These are phyloP conservation scores for Botryotinia narcissicola DNA, from an alignment of 2,329 filamentous ascomycete species.

Conservation along the genomic window DNA sequence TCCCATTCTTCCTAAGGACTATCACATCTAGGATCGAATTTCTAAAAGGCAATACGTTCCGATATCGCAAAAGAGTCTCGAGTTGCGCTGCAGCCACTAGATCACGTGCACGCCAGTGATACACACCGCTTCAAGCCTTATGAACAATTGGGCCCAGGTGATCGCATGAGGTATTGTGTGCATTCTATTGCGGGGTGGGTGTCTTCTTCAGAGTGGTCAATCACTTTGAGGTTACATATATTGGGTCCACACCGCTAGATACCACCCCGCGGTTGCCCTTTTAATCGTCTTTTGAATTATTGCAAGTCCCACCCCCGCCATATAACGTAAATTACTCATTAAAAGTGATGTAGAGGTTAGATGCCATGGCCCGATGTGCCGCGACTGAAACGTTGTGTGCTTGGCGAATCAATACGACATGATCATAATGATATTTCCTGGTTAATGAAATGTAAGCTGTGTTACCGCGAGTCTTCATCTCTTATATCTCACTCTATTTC, in stretches of 20 bases:
- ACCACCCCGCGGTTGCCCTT: background rate
- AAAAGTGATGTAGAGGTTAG: background rate
- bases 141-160: conserved; percentile 1
- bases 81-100: background rate
- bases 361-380: background rate
- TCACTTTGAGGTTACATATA: background rate
- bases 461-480: background rate
- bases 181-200: background rate
- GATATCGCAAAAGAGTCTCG: background rate
- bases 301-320: conserved; percentile 4
- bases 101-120: conserved; percentile 5
- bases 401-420: conserved; percentile 3
- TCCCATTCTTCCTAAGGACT: background rate
- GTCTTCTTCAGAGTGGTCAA: background rate
- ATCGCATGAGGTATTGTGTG: conserved; percentile 10
- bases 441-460: background rate
- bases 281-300: background rate
- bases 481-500: conserved; percentile 2
- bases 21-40: background rate
- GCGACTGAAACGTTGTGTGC: background rate
- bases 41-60: background rate
- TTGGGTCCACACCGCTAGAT: conserved; percentile 20
- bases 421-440: background rate
- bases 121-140: conserved; percentile 12
- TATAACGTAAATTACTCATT: background rate